phyloP scores from a whole-genome alignment of 2,329 filamentous ascomycete species.

The Parastagonospora avenae region DNA sequence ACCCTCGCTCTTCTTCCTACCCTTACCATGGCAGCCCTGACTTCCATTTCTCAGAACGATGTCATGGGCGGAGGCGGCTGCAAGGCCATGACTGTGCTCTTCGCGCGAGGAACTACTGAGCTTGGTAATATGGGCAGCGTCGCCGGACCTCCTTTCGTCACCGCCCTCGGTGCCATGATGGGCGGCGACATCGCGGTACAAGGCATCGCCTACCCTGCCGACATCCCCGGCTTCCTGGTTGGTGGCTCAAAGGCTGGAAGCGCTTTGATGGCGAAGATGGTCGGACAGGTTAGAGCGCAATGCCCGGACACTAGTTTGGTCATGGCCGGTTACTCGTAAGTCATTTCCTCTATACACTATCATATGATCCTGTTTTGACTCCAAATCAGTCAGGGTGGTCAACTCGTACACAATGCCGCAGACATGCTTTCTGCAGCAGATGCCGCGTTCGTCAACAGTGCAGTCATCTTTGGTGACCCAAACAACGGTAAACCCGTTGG shows the following conservation, averaged over 20 bases:
- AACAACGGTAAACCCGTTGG: conserved; percentile 41
- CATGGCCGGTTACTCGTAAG: conserved; percentile 56
- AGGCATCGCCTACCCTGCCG: conserved; percentile 61
- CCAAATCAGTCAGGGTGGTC: conserved; percentile 43
- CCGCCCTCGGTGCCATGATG: conserved; percentile 50
- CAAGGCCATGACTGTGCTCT: conserved; percentile 59
- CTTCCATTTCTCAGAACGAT: conserved; percentile 31
- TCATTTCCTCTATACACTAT: conserved; percentile 11
- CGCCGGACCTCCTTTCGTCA: conserved; percentile 58
- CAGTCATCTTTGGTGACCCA: conserved; percentile 48
- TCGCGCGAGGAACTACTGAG: conserved; percentile 62
- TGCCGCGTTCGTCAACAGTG: conserved; percentile 28
- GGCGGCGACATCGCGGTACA: conserved; percentile 56
- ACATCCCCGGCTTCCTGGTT: conserved; percentile 51
- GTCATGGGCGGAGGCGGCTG: conserved; percentile 41
- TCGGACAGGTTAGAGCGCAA: conserved; percentile 45
- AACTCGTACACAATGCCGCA: conserved; percentile 54
- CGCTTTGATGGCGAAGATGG: conserved; percentile 50
- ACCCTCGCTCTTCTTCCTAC: conserved; percentile 14
- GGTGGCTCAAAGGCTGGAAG: conserved; percentile 55
- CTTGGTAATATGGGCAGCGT: conserved; percentile 57
- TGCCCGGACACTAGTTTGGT: conserved; percentile 56
- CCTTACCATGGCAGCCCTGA: conserved; percentile 23
- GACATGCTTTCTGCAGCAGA: conserved; percentile 30
- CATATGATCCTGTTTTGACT: conserved; percentile 1